Evolutionary conservation across 495 filamentous ascomycete species (phyloP).

Genomic region (Stereocaulon alpinum): DNA sequence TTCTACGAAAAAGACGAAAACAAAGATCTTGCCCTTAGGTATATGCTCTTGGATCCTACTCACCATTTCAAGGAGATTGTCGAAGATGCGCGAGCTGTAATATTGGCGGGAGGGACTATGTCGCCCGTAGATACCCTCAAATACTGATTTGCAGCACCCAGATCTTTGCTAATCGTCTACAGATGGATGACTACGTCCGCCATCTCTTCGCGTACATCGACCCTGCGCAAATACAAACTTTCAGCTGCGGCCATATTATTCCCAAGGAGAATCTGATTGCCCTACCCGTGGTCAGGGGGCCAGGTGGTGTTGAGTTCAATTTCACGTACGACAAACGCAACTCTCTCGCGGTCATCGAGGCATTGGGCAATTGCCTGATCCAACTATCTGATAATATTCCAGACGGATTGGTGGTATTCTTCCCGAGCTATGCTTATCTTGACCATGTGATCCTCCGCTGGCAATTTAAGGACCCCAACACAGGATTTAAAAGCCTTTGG

Average conservation of each 20-base stretch:
- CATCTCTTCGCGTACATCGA: constrained; percentile 75
- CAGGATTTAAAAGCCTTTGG: constrained; percentile 36
- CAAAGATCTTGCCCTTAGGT: constrained; percentile 56
- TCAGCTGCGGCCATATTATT: constrained; percentile 93
- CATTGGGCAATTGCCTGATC: constrained; percentile 63
- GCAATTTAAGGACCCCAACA: constrained; percentile 36
- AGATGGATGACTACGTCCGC: constrained; percentile 76
- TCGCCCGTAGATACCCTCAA: constrained; percentile 50
- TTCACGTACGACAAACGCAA: constrained; percentile 75
- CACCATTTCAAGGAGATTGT: constrained; percentile 85
- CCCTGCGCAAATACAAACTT: constrained; percentile 54
- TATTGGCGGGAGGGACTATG: constrained; percentile 95
- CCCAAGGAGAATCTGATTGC: constrained; percentile 70
- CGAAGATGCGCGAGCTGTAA: constrained; percentile 74
- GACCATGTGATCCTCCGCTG: constrained; percentile 59
- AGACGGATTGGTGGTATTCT: constrained; percentile 92
- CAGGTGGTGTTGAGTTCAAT: constrained; percentile 56
- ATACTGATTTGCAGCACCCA: background rate
- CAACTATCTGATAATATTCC: constrained; percentile 65
- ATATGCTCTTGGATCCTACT: constrained; percentile 88
- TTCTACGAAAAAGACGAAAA: constrained; percentile 57
- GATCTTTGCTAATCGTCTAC: constrained; percentile 11
- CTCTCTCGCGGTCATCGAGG: constrained; percentile 50
- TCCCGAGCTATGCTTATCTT: constrained; percentile 88
- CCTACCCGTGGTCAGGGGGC: constrained; percentile 47